phyloP scores from a whole-genome alignment of 169 alveolate genomes.

The Toxoplasma gondii region DNA sequence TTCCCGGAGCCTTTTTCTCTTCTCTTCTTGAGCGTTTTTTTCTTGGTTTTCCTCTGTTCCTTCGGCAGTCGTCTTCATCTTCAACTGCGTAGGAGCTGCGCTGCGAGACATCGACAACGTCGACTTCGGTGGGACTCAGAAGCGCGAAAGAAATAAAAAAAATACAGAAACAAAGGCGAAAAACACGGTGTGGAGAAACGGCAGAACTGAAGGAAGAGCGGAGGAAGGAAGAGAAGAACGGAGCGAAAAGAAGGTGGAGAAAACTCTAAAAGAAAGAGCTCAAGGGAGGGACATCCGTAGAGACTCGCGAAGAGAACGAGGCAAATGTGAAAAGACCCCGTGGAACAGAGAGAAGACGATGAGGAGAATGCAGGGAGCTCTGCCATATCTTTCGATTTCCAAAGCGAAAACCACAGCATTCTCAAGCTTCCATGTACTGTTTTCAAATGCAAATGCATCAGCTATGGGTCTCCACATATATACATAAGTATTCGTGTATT shows the following conservation, averaged over 20 bases:
- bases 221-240: not conserved
- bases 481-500: not conserved
- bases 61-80: slow-evolving; percentile 21
- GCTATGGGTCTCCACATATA: too few species aligned
- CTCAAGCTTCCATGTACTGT: too few species aligned
- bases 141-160: not conserved
- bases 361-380: too few species aligned
- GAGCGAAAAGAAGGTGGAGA: not conserved
- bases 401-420: not conserved
- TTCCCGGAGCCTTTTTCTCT: too few species aligned
- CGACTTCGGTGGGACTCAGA: not conserved
- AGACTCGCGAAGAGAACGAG: too few species aligned
- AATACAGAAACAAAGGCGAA: not conserved
- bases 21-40: too few species aligned
- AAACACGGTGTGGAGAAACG: not conserved
- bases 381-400: not conserved
- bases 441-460: too few species aligned
- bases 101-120: slow-evolving; percentile 8
- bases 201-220: not conserved
- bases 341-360: not conserved
- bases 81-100: slow-evolving; percentile 40
- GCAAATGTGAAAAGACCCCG: too few species aligned
- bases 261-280: too few species aligned
- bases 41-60: too few species aligned
- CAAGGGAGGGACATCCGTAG: too few species aligned